Conservation (phyloP, 2,329 filamentous ascomycete species). For the Chaetomium strumarium region DNA sequence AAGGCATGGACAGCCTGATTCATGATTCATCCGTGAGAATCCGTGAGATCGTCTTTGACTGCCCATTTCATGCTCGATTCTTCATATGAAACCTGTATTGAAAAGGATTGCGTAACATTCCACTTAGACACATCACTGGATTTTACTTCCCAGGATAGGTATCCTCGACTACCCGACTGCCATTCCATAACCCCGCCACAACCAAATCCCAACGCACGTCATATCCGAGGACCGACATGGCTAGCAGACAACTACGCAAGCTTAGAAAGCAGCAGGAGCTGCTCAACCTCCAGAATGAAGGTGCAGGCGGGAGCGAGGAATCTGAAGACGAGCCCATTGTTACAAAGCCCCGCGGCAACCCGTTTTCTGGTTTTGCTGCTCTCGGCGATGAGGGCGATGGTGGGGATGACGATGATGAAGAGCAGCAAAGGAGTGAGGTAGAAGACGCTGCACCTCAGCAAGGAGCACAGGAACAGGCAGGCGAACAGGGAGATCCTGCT, state of each 20-base stretch:
- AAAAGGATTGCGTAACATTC: too few species aligned
- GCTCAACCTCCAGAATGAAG: constrained; percentile 31
- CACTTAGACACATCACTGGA: too few species aligned
- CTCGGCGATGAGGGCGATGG: constrained; percentile 41
- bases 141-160: too few species aligned
- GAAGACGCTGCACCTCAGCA: constrained; percentile 12
- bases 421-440: constrained; percentile 24
- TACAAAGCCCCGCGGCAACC: constrained; percentile 38
- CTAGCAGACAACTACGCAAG: constrained; percentile 47
- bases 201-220: neutral
- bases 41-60: too few species aligned
- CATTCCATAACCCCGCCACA: neutral
- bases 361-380: constrained; percentile 47
- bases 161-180: too few species aligned
- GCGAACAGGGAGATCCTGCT: constrained; percentile 24
- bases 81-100: too few species aligned
- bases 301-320: constrained; percentile 29
- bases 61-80: too few species aligned
- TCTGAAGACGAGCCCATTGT: constrained; percentile 29
- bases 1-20: too few species aligned
- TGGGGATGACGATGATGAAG: constrained; percentile 33
- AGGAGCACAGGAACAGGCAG: neutral
- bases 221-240: constrained; percentile 34
- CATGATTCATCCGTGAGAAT: too few species aligned
- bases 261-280: constrained; percentile 46